Percentiles rank a stretch among this genome's conserved stretches.
Evolutionary conservation across 2,329 filamentous ascomycete species (phyloP).

Genomic region (Fonsecaea pugnacius): DNA sequence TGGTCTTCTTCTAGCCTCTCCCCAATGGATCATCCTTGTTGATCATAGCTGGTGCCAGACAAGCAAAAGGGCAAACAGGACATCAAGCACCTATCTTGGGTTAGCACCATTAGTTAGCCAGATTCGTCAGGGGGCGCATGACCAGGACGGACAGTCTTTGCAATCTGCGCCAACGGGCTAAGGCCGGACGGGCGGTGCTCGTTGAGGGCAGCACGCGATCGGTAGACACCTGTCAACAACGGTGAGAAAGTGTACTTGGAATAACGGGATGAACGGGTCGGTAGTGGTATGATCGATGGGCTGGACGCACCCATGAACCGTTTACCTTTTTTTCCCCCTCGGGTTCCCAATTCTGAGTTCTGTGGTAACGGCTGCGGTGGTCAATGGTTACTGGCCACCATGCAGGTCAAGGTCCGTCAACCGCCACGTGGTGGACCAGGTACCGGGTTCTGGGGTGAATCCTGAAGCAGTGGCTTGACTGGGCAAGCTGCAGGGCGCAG

Average conservation of each 20-base stretch:
- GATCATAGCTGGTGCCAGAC: background rate
- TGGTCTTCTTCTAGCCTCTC: background rate
- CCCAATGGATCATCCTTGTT: background rate
- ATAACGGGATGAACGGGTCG: background rate
- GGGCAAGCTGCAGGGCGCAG: conserved; percentile 6
- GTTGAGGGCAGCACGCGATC: background rate
- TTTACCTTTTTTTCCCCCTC: conserved; percentile 1
- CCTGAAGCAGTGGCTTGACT: conserved; percentile 12
- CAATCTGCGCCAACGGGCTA: background rate
- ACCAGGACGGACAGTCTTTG: background rate
- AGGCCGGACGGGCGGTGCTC: background rate
- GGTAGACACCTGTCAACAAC: background rate
- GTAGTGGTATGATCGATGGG: background rate
- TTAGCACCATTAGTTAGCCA: background rate
- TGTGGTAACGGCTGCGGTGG: background rate
- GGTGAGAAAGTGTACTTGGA: background rate
- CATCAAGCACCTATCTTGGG: background rate
- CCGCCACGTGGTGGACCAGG: conserved; percentile 10
- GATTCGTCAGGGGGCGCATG: conserved; percentile 1
- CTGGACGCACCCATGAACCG: background rate
- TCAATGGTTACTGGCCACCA: background rate
- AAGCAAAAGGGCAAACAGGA: background rate
- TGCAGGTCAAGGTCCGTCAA: conserved; percentile 10
- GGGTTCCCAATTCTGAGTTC: background rate
- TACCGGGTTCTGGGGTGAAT: background rate